Evolutionary conservation across 148 eudicot genomes (phyloP), one percentile per base, ranked within the genome.

Genomic region (Chenopodium formosanum): DNA sequence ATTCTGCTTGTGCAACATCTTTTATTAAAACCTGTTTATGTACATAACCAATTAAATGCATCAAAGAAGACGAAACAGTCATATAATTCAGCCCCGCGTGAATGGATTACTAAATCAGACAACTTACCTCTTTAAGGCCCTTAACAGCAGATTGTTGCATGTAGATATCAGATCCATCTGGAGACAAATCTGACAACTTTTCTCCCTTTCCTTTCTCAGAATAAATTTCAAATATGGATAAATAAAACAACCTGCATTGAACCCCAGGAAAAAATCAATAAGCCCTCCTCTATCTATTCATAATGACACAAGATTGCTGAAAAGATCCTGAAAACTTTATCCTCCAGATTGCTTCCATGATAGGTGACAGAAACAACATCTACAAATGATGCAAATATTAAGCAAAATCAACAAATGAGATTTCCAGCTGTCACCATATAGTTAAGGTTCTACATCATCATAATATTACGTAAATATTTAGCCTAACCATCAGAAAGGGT

Each of bases 161-260:
- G 82, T 56, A 74, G 23, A 91, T 53, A 37, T 93, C 92, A 71
- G 85, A 89, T 48, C 90, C 92, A 75, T 87, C 91, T 17, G 90
- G 91, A 22, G 87, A 89, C 78, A 95, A 85, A 87, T 95, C 99
- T 70, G 74, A 64, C 67, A 95, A 63, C 83, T 84, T 88, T 82
- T 95, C 99, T 2, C 84, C 85, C 86, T 92, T 95, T 58, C 97
- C 97, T 83, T 83, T 84, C 82, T 92, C 97, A 37, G 90, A 82
- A 79, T 66, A 87, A 31, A 95, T 92, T 74, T 95, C 97, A 81
- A 95, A 92, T 82, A 93, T 88, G 9, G 99, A 95, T 31, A 95
- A 44, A 84, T 83, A 89, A 73, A 91, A 90, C 7, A 80, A 83
- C 91, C 98, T 95, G 90, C 74, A 65, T 31, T 44, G 5, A 60